Evolutionary conservation across 192 early-diverging fungal species (phyloP).

Genomic region (Entomortierella lignicola): DNA sequence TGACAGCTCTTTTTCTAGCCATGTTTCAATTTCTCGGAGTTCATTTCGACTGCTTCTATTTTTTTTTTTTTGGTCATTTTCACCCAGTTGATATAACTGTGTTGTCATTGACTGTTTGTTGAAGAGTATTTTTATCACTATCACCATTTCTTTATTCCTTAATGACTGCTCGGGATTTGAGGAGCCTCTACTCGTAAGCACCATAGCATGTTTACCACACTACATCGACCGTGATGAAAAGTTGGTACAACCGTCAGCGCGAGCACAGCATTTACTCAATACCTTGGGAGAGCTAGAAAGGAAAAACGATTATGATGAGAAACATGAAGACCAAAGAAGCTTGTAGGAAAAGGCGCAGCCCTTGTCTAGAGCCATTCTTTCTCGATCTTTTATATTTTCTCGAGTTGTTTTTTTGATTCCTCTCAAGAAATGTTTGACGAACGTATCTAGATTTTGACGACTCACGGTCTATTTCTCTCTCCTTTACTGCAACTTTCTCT

Average conservation of each 20-base stretch:
- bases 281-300: constrained; percentile 53
- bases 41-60: neutral
- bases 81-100: neutral
- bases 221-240: constrained; percentile 50
- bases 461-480: constrained; percentile 50
- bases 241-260: constrained; percentile 52
- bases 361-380: neutral
- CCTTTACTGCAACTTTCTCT: constrained; percentile 6
- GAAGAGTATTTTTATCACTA: neutral
- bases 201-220: constrained; percentile 37
- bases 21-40: constrained; percentile 9
- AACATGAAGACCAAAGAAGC: constrained; percentile 5
- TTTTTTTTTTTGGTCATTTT: neutral
- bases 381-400: constrained; percentile 22
- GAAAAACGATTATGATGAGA: constrained; percentile 52
- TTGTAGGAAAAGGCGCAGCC: neutral
- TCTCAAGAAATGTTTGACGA: constrained; percentile 53
- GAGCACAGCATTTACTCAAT: constrained; percentile 48
- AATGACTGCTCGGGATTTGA: constrained; percentile 24
- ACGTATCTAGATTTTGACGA: constrained; percentile 52
- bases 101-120: neutral
- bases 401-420: constrained; percentile 57
- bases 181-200: constrained; percentile 16
- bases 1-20: constrained; percentile 49
- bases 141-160: constrained; percentile 10